These are phyloP conservation scores for Phytophthora hibernalis DNA, from an alignment of 352 stramenopile species.

Conservation along the genomic window DNA sequence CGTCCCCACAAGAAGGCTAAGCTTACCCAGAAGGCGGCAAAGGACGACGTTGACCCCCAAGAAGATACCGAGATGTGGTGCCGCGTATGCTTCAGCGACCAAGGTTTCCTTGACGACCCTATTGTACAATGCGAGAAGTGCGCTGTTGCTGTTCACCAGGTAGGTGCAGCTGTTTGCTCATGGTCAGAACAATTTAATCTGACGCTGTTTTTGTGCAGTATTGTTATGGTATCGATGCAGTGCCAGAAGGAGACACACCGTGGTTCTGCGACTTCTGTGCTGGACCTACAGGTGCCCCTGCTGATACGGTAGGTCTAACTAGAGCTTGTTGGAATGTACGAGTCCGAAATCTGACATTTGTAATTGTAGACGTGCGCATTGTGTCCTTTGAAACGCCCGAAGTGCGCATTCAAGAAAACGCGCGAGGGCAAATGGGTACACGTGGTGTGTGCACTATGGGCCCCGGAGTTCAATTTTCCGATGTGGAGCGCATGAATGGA, in stretches of 20 bases:
- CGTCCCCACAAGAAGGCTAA: constrained; percentile 47
- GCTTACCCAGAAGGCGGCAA: constrained; percentile 23
- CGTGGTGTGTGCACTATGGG: constrained; percentile 89
- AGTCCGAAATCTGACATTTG: constrained; percentile 7
- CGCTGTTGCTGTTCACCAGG: constrained; percentile 85
- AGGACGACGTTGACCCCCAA: constrained; percentile 57
- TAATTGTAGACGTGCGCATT: constrained; percentile 71
- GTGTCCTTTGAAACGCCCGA: constrained; percentile 72
- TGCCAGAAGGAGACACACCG: constrained; percentile 81
- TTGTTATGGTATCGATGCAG: constrained; percentile 86
- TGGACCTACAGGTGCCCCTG: constrained; percentile 44
- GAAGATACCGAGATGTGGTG: constrained; percentile 90
- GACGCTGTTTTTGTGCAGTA: constrained; percentile 56
- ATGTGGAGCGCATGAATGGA: constrained; percentile 85
- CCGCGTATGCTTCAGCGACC: constrained; percentile 89
- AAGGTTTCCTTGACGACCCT: constrained; percentile 86
- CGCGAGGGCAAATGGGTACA: constrained; percentile 83
- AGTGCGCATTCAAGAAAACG: constrained; percentile 88
- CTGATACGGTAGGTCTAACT: constrained; percentile 67
- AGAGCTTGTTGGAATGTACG: too few relatives aligned
- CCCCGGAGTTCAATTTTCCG: constrained; percentile 84
- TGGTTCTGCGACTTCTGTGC: constrained; percentile 90
- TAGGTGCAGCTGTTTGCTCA: constrained; percentile 25
- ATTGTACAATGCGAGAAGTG: constrained; percentile 91
- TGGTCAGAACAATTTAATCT: constrained; percentile 2